A percentile compares a stretch with the other conserved stretches of the same genome.
Conservation (phyloP, 2,329 filamentous ascomycete species). For the Gnomoniopsis sp. region DNA sequence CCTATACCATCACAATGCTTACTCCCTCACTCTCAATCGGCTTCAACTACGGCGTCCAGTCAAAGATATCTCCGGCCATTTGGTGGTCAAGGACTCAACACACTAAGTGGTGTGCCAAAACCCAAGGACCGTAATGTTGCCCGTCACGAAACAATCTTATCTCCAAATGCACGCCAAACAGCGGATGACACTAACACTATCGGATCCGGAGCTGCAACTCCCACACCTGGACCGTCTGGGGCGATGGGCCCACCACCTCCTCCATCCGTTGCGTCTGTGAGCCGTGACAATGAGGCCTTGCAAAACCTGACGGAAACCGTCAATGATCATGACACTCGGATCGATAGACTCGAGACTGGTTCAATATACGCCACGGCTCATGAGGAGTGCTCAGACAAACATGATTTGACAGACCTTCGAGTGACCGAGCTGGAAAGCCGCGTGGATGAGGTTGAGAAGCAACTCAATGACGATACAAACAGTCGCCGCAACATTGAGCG, state of each 20-base stretch:
- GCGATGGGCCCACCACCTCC: not conserved
- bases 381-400: slow-evolving; percentile 65
- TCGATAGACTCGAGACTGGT: slow-evolving; percentile 66
- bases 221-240: not conserved
- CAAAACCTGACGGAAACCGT: slow-evolving; percentile 50
- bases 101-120: slow-evolving; percentile 40
- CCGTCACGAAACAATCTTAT: slow-evolving; percentile 23
- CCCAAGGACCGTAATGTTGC: slow-evolving; percentile 30
- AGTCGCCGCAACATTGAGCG: slow-evolving; percentile 32
- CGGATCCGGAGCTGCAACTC: slow-evolving; percentile 8
- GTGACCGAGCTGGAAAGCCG: slow-evolving; percentile 66
- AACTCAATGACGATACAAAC: slow-evolving; percentile 42
- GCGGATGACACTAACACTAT: not conserved
- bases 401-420: slow-evolving; percentile 64
- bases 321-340: slow-evolving; percentile 58
- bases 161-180: slow-evolving; percentile 17
- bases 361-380: slow-evolving; percentile 66
- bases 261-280: slow-evolving; percentile 7
- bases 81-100: slow-evolving; percentile 52
- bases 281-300: slow-evolving; percentile 30
- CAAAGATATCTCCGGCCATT: slow-evolving; percentile 54
- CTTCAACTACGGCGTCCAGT: slow-evolving; percentile 50
- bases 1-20: slow-evolving; percentile 49
- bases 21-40: slow-evolving; percentile 45
- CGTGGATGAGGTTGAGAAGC: slow-evolving; percentile 57